Percentiles rank a stretch among this genome's conserved stretches.
phyloP scores from a whole-genome alignment of 495 filamentous ascomycete species.

The Penicillium turbatum region DNA sequence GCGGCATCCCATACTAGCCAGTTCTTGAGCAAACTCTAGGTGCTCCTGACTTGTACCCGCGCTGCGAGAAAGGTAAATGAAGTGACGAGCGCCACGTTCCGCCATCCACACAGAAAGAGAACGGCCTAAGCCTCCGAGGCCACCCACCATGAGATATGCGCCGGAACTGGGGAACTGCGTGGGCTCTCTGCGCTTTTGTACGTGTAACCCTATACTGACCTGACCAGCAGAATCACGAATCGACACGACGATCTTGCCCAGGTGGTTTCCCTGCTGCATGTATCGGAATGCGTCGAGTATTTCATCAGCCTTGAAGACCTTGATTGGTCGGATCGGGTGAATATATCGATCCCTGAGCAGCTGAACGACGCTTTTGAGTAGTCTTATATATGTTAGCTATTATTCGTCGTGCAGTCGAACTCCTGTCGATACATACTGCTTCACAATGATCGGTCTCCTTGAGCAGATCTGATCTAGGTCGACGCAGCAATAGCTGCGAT shows the following conservation, averaged over 20 bases:
- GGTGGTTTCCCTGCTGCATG: slow-evolving; percentile 37
- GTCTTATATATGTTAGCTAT: background rate
- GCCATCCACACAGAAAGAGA: background rate
- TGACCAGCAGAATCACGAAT: background rate
- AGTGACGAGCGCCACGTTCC: slow-evolving; percentile 22
- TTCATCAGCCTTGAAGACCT: slow-evolving; percentile 16
- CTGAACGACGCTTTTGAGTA: no score
- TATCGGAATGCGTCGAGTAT: slow-evolving; percentile 24
- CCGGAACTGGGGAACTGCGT: background rate
- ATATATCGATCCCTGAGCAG: slow-evolving; percentile 23
- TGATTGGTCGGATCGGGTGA: slow-evolving; percentile 31
- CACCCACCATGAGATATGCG: slow-evolving; percentile 43
- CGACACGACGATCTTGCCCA: slow-evolving; percentile 45
- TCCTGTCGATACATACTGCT: slow-evolving; percentile 8
- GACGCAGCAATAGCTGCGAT: slow-evolving; percentile 24
- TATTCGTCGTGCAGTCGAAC: no score
- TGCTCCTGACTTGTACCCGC: slow-evolving; percentile 11
- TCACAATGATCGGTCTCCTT: background rate
- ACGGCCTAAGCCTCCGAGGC: slow-evolving; percentile 38
- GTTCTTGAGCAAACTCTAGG: slow-evolving; percentile 33
- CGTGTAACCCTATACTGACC: background rate
- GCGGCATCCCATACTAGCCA: slow-evolving; percentile 26
- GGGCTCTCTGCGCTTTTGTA: background rate
- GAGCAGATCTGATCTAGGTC: slow-evolving; percentile 16
- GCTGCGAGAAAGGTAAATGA: slow-evolving; percentile 44